Conservation (phyloP, 106 monocot genomes). For the Phalaenopsis aphrodite region DNA sequence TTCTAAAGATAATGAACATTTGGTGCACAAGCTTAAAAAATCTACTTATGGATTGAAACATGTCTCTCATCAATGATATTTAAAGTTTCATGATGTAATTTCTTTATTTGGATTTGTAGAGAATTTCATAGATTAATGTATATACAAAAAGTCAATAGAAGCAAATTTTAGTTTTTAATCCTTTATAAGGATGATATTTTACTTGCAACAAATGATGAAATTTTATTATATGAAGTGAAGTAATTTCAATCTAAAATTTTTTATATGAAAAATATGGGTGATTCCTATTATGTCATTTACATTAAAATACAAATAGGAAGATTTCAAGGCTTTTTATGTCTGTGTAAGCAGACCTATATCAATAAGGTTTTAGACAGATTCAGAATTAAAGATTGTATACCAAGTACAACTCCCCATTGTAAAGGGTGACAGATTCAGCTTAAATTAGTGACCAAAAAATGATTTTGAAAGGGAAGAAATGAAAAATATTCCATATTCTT, state of each 20-base stretch:
- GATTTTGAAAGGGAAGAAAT: neutral
- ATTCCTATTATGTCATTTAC: too few species aligned
- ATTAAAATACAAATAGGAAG: neutral
- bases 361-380: neutral
- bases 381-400: too few species aligned
- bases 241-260: neutral
- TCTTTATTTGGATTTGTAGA: neutral
- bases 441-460: neutral
- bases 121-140: neutral
- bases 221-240: neutral
- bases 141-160: neutral
- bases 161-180: neutral
- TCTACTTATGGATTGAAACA: neutral
- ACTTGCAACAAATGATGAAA: neutral
- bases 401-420: too few species aligned
- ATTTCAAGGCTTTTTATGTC: neutral
- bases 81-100: neutral
- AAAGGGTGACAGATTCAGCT: neutral
- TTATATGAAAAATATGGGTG: neutral
- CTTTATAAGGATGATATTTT: neutral
- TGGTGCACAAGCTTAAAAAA: neutral
- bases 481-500: neutral
- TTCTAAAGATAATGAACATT: neutral
- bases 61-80: neutral
- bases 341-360: neutral